Percentiles rank a stretch among this genome's conserved stretches.
Evolutionary conservation across 1,139 yeast species (phyloP).

Genomic region (Candida glucosophila): DNA sequence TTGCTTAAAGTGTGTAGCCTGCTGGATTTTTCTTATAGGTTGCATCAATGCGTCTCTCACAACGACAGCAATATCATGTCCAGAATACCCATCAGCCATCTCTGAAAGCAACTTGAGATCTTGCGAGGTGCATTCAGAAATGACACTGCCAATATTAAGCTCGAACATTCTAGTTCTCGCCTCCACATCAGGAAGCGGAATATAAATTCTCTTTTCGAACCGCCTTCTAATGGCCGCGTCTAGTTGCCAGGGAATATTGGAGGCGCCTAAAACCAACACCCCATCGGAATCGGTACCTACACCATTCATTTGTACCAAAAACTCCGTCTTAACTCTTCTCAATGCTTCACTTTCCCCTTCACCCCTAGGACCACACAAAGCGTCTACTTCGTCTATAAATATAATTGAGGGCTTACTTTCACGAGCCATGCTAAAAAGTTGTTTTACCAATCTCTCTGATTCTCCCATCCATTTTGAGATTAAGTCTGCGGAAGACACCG

Average conservation of each 20-base stretch:
- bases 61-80: constrained; percentile 94
- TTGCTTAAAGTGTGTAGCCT: constrained; percentile 88
- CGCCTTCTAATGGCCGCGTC: constrained; percentile 97
- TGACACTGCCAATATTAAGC: constrained; percentile 83
- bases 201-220: constrained; percentile 91
- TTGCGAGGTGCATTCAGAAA: constrained; percentile 64
- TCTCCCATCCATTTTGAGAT: constrained; percentile 99
- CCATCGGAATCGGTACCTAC: constrained; percentile 96
- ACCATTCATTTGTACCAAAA: constrained; percentile 97
- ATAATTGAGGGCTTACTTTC: constrained; percentile 93
- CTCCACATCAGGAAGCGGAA: constrained; percentile 85
- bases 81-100: constrained; percentile 96
- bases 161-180: constrained; percentile 94
- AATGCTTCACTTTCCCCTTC: constrained; percentile 98
- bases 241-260: constrained; percentile 97
- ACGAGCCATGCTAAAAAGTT: constrained; percentile 89
- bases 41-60: constrained; percentile 98
- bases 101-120: constrained; percentile 78
- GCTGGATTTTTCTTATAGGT: constrained; percentile 91
- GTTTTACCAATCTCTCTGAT: constrained; percentile 89
- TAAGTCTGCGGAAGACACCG: constrained; percentile 88
- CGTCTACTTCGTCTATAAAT: constrained; percentile 96
- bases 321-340: constrained; percentile 91
- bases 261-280: constrained; percentile 92
- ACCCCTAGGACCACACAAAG: constrained; percentile 95